Base-by-base conservation (phyloP, 257 asterid genomes). In the Solanum dulcamara region DNA sequence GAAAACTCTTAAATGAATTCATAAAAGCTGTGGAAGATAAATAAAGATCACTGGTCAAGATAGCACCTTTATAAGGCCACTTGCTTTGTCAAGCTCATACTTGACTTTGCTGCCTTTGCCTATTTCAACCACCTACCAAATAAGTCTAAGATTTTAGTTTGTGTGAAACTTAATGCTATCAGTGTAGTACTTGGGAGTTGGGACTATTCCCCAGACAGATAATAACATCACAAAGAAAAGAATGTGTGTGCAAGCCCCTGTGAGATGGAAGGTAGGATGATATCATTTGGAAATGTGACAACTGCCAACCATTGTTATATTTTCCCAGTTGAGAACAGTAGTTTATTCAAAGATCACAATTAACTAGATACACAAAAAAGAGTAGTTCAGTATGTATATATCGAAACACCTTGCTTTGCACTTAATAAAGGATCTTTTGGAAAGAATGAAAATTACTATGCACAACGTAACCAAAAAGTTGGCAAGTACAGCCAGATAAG, bases 91-190 rank as follows among this genome's bases (percentile, higher is more conserved):
- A 42, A 96, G 99, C 92, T 96, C 99, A 57, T 96, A 96, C 84
- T 96, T 96, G 24, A 96, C 99, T 90, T 93, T 96, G 90, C 98
- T 90, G 84, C 98, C 98, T 89, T 96, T 93, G 81, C 95, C 93
- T 71, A 94, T 96, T 89, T 96, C 99, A 88, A 96, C 90, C 85
- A 93, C 98, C 98, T 95, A 95, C 84, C 66, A 89, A 70, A 81
- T 74, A 38, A 81, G 3, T 77, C 17, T 17, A 46, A 75, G 81
- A 46, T 12, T 42, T 75, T 7, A 75, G 81, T 75, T 44, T 44
- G 38, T 1, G 8, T 77, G 62, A 28, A 77, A 5, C 62, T 28
- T 9, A 46, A 77, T 13, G 28, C 62, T 62, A 77, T 48, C 0
- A 4, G 62, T 17, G 60, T 2, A 28, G 28, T 77, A 46, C 42